Evolutionary conservation across 176 grass and related monocot species (phyloP).

Genomic region (Carex kokanica): DNA sequence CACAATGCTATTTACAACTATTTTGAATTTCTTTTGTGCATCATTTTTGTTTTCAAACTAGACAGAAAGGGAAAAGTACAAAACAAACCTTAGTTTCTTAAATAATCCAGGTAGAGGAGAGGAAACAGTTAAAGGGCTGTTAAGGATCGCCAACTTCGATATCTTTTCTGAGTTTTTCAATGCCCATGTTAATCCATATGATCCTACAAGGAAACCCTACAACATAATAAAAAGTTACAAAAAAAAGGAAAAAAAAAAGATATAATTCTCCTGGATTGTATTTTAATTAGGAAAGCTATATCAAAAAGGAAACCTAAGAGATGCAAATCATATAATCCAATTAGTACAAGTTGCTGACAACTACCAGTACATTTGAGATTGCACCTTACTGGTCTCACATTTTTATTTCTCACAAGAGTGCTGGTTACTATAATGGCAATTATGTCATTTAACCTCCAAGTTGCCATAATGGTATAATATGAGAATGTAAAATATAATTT

Average conservation of each 20-base stretch:
- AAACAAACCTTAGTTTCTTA: slow-evolving; percentile 70
- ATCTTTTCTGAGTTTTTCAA: slow-evolving; percentile 75
- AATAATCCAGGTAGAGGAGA: slow-evolving; percentile 85
- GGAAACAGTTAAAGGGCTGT: slow-evolving; percentile 78
- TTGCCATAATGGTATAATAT: background rate
- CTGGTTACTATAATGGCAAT: background rate
- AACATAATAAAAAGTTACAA: background rate
- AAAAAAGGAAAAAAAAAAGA: background rate
- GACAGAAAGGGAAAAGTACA: slow-evolving; percentile 15
- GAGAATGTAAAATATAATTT: background rate
- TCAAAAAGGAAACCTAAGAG: background rate
- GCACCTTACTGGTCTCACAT: background rate
- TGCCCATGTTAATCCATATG: slow-evolving; percentile 96
- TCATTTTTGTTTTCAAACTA: slow-evolving; percentile 8
- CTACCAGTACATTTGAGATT: background rate
- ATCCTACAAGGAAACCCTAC: slow-evolving; percentile 93
- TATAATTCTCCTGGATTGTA: background rate
- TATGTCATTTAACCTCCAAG: background rate
- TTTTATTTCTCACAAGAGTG: background rate
- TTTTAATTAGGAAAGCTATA: background rate
- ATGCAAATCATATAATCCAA: background rate
- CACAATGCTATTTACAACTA: background rate
- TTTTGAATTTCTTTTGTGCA: background rate
- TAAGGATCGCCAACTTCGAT: slow-evolving; percentile 78
- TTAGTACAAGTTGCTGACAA: background rate